phyloP scores from a whole-genome alignment of 495 filamentous ascomycete species.

The Hapsidospora chrysogenum region DNA sequence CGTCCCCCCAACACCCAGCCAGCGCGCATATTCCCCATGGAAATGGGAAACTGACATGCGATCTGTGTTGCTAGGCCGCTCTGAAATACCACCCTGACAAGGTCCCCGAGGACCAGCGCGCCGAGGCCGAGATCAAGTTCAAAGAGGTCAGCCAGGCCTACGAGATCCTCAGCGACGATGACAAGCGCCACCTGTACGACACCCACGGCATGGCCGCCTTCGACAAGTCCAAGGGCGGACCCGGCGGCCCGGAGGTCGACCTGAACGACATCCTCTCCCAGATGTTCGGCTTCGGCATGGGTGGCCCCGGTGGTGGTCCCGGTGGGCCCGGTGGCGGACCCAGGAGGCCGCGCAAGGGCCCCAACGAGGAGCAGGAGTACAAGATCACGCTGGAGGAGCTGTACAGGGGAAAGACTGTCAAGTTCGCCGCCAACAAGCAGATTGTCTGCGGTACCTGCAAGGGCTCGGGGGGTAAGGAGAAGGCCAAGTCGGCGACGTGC shows the following conservation, averaged over 20 bases:
- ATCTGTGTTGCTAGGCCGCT: too few species aligned
- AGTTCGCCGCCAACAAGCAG: constrained; percentile 86
- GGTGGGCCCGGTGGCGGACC: constrained; percentile 22
- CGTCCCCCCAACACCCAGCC: constrained; percentile 3
- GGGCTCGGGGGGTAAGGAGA: constrained; percentile 80
- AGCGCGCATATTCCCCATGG: too few species aligned
- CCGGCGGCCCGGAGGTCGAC: constrained; percentile 55
- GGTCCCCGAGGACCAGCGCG: constrained; percentile 73
- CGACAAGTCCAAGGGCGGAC: constrained; percentile 45
- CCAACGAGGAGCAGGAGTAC: constrained; percentile 78
- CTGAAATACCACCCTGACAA: constrained; percentile 88
- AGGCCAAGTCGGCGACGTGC: constrained; percentile 73
- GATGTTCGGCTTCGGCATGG: constrained; percentile 81
- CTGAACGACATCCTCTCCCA: constrained; percentile 80
- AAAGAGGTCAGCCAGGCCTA: constrained; percentile 86
- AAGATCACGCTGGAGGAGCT: constrained; percentile 81
- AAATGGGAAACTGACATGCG: background rate
- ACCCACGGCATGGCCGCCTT: constrained; percentile 93
- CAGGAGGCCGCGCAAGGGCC: constrained; percentile 49
- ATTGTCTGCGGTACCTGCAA: constrained; percentile 76
- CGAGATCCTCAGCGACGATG: constrained; percentile 92
- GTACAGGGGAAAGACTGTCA: constrained; percentile 96
- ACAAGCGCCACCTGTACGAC: constrained; percentile 83
- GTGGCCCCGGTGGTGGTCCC: constrained; percentile 32
- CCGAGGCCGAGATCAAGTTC: constrained; percentile 73